These are phyloP conservation scores for Carex myosuroides DNA, from an alignment of 176 grass and related monocot species.

Conservation along the genomic window DNA sequence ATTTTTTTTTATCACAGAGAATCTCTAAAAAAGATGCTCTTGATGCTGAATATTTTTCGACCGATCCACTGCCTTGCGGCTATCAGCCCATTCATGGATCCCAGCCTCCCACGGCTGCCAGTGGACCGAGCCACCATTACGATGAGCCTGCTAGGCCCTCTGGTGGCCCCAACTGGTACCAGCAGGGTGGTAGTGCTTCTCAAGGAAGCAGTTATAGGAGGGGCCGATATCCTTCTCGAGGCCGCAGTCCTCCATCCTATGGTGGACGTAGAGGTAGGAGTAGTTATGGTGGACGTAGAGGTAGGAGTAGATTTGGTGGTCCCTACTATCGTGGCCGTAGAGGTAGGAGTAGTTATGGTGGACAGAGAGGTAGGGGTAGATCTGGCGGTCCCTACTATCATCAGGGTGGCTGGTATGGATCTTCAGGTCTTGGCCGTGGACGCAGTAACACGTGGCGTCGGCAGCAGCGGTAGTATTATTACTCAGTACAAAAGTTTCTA, in stretches of 20 bases:
- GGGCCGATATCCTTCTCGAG: constrained; percentile 57
- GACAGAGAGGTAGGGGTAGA: background rate
- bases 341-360: too few relatives aligned
- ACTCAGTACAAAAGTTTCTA: background rate
- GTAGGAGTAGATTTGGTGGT: too few relatives aligned
- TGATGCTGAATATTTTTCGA: constrained; percentile 96
- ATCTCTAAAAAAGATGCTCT: constrained; percentile 90
- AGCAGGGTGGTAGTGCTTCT: too few relatives aligned
- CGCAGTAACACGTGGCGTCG: constrained; percentile 46
- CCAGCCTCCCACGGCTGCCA: constrained; percentile 51
- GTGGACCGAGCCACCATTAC: constrained; percentile 25
- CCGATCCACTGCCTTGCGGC: constrained; percentile 73
- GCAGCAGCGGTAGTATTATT: constrained; percentile 47
- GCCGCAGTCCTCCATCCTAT: constrained; percentile 51
- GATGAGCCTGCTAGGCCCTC: background rate
- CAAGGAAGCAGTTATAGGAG: constrained; percentile 40
- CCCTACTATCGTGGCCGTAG: too few relatives aligned
- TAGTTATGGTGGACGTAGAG: background rate
- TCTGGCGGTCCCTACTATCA: constrained; percentile 47
- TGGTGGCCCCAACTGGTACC: background rate
- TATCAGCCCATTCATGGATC: constrained; percentile 53
- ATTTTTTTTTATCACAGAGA: constrained; percentile 48
- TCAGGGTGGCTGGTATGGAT: constrained; percentile 57
- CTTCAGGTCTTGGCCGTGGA: constrained; percentile 55
- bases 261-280: constrained; percentile 28